Evolutionary conservation across 371 early-diverging fungal species (phyloP).

Genomic region (Mortierella sp.): DNA sequence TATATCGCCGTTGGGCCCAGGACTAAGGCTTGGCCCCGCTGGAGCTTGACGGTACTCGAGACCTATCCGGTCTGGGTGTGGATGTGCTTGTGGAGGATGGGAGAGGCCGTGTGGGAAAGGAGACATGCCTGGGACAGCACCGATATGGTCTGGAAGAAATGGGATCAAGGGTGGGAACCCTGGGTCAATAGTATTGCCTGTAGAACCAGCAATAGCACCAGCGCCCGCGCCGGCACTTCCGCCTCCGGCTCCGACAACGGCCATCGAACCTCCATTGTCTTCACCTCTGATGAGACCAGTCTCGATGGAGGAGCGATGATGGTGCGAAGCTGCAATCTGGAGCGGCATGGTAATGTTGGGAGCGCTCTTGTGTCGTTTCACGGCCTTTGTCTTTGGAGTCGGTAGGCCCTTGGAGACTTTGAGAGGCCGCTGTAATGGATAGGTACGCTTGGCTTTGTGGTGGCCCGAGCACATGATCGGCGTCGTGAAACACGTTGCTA

Average conservation of each 20-base stretch:
- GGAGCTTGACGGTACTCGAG: too few species aligned
- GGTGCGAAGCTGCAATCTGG: not conserved
- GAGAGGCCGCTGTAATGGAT: conserved; percentile 23
- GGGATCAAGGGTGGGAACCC: too few species aligned
- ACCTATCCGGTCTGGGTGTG: too few species aligned
- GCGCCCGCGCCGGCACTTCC: too few species aligned
- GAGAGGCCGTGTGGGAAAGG: not conserved
- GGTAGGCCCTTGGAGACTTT: conserved; percentile 28
- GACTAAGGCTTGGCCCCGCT: too few species aligned
- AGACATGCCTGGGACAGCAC: not conserved
- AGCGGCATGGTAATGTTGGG: conserved; percentile 18
- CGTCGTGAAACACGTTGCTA: conserved; percentile 30
- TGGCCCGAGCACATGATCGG: conserved; percentile 51
- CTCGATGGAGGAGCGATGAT: not conserved
- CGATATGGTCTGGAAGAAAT: too few species aligned
- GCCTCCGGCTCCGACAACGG: too few species aligned
- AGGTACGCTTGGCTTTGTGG: conserved; percentile 48
- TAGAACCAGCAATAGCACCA: too few species aligned
- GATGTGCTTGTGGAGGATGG: too few species aligned
- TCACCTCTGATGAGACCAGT: not conserved
- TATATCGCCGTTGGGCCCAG: too few species aligned
- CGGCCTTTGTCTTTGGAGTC: conserved; percentile 30
- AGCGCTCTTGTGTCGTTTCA: conserved; percentile 40
- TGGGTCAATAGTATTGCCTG: too few species aligned
- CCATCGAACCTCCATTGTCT: too few species aligned